Base-by-base conservation (phyloP, 495 filamentous ascomycete species). In the Aspergillus panamensis region DNA sequence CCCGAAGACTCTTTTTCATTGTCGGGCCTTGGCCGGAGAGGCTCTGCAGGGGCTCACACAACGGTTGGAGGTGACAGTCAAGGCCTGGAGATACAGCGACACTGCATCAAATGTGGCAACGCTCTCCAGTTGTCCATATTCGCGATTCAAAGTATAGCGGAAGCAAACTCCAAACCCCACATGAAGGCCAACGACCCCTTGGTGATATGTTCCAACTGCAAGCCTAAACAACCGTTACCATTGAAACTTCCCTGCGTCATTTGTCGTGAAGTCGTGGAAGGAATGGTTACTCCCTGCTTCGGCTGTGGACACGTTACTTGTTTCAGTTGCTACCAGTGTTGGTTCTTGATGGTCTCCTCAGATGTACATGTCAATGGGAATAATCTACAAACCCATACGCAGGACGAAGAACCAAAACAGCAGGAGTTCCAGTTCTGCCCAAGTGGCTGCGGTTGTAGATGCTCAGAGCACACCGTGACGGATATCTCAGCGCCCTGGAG, bases 301-400 rank as follows among this genome's bases (percentile, higher is more conserved):
- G 72, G 68, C 42, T 82, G 80, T 57, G 79, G 80, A 29, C 80
- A 82, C 58, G 77, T 79, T 12, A 68, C 77, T 63, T 81, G 80
- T 58, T 75, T 78, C 44, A 65, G 71, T 13, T 82, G 80, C 60
- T 76, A 79, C 50, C 63, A 53, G 35, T 66, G 49, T 42, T 75
- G 77, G 73, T 77, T 80, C 63, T 67, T 57, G 16, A 66, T 45
- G 39, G 37, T 48, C 8, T 57, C 53, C 3, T 45, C 57, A 40
- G 51, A 60, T 13, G 17, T 37, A 35, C 48, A 55, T 19, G 14
- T 33, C 19, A 44, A 57, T n/a, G 48, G 58, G 8, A 17, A 44
- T 10, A 33, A 29, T 37, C 54, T 33, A 37, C 32, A 51, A 47
- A 40, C 35, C 16, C 51, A 66, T 29, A 14, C 53, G 1, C 37